Evolutionary conservation across 345 rosid genomes (phyloP).

Genomic region (Citrus glauca): DNA sequence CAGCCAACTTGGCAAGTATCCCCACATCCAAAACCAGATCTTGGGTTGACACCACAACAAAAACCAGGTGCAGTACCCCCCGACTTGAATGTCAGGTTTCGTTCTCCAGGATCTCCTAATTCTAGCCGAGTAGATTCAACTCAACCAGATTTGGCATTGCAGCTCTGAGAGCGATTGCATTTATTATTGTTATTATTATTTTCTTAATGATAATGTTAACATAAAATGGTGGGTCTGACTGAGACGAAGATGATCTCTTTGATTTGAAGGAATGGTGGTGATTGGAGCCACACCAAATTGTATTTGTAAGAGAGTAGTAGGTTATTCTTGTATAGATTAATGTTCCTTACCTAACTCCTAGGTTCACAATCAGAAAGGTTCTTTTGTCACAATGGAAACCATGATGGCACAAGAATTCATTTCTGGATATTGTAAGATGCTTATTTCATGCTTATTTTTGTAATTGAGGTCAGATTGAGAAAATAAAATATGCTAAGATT

Average conservation of each 20-base stretch:
- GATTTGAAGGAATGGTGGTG: slow-evolving; percentile 11
- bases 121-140: slow-evolving; percentile 28
- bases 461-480: neutral
- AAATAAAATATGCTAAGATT: neutral
- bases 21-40: slow-evolving; percentile 18
- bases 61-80: slow-evolving; percentile 35
- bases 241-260: slow-evolving; percentile 14
- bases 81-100: slow-evolving; percentile 42
- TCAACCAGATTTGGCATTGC: slow-evolving; percentile 61
- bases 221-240: slow-evolving; percentile 23
- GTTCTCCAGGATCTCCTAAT: slow-evolving; percentile 43
- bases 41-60: slow-evolving; percentile 17
- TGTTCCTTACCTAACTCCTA: slow-evolving; percentile 23
- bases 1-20: slow-evolving; percentile 19
- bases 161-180: slow-evolving; percentile 33
- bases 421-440: slow-evolving; percentile 12
- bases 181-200: neutral
- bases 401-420: slow-evolving; percentile 5
- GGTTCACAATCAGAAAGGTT: slow-evolving; percentile 16
- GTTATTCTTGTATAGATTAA: slow-evolving; percentile 37
- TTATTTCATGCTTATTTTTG: neutral
- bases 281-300: slow-evolving; percentile 25
- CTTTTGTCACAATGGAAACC: slow-evolving; percentile 23
- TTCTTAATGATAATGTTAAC: slow-evolving; percentile 20
- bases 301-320: slow-evolving; percentile 19